Evolutionary conservation across 1,139 yeast genomes (phyloP).

Genomic region (Scheffersomyces parashehatae): DNA sequence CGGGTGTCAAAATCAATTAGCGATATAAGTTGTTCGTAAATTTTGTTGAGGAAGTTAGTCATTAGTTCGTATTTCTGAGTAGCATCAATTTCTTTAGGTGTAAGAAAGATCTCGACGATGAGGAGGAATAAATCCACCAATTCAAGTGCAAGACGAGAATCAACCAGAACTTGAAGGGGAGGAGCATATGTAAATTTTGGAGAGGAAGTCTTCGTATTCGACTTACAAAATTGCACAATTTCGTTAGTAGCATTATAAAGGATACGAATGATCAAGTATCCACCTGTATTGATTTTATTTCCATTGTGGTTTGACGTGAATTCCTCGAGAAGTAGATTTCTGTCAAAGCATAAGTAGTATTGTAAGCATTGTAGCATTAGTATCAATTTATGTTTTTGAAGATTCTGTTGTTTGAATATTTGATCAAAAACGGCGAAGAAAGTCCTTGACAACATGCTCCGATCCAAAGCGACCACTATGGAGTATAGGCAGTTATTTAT

Average conservation of each 20-base stretch:
- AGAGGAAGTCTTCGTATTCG: too few relatives aligned
- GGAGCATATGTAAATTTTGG: too few relatives aligned
- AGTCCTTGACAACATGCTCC: constrained; percentile 3
- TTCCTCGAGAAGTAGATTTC: not conserved
- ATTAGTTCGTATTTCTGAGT: constrained; percentile 6
- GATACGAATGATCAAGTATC: not conserved
- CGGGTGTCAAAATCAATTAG: not conserved
- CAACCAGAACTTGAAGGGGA: too few relatives aligned
- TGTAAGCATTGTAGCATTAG: constrained; percentile 7
- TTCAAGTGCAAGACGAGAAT: not conserved
- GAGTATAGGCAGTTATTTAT: constrained; percentile 4
- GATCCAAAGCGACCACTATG: constrained; percentile 8
- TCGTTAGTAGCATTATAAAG: not conserved
- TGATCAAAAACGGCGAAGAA: constrained; percentile 1
- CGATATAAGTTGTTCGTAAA: constrained; percentile 1
- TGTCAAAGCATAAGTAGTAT: constrained; percentile 9
- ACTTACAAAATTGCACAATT: too few relatives aligned
- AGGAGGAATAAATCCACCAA: constrained; percentile 7
- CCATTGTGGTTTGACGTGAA: not conserved
- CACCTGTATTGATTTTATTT: not conserved
- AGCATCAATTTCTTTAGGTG: constrained; percentile 3
- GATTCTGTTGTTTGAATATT: not conserved
- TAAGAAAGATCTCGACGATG: constrained; percentile 4
- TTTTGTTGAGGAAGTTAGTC: constrained; percentile 3
- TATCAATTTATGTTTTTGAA: not conserved